Base-by-base conservation (phyloP, 2,329 filamentous ascomycete genomes). In the Eutypa lata region DNA sequence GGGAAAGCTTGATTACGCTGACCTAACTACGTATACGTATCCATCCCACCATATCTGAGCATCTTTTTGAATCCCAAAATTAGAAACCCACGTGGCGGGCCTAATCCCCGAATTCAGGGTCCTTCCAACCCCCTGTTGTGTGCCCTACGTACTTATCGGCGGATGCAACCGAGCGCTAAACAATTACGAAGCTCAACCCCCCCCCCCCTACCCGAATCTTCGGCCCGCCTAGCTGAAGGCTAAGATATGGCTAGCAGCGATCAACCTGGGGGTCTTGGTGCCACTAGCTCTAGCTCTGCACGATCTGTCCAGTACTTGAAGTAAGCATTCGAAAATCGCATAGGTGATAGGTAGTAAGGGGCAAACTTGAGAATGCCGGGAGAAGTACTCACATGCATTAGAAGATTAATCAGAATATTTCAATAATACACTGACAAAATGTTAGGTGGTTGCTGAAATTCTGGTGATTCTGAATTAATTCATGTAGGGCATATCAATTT, bases 281-380 rank as follows among this genome's bases (percentile, higher is more conserved):
- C 53, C 33, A 52, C 59, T 48, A 61, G 51, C 47, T 62, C 64
- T 18, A 61, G 52, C 47, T 63, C 64, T 18, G 48, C 57, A 48
- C 52, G 58, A 50, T 62, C 62, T 38, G 58, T 58, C n/a, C 61
- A 65, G 18, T 59, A 59, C 48, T 49, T 64, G 14, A 61, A 62
- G 64, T 66, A 52, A 57, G 63, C 54, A 22, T 47, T n/a, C 10
- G 43, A 38, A 38, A 38, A 7, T 38, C 35, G 16, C 10, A 5
- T 31, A 31, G 5, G 26, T 31, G 10, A 6, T 31, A n/a, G n/a
- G n/a, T n/a, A n/a, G n/a, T n/a, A n/a, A n/a, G n/a, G n/a, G n/a
- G n/a, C n/a, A n/a, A n/a, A n/a, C n/a, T n/a, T n/a, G n/a, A n/a
- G n/a, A n/a, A n/a, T n/a, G n/a, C n/a, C n/a, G n/a, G n/a, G n/a